Evolutionary conservation across 495 filamentous ascomycete species (phyloP).

Genomic region (Neurospora sp.): DNA sequence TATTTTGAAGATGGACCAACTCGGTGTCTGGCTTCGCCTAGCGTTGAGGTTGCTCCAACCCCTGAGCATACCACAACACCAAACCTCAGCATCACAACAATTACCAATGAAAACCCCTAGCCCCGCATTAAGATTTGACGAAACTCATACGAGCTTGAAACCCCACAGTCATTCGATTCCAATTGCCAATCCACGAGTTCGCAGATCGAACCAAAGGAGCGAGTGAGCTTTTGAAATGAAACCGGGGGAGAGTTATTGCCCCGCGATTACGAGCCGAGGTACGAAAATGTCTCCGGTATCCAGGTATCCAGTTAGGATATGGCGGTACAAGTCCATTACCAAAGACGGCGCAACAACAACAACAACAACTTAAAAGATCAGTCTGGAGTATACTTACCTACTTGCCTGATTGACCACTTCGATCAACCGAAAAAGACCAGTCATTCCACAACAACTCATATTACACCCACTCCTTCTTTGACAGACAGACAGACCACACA

Average conservation of each 20-base stretch:
- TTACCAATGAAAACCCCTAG: neutral
- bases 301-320: neutral
- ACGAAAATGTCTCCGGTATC: neutral
- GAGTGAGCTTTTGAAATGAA: neutral
- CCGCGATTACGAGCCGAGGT: neutral
- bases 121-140: neutral
- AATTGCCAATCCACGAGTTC: neutral
- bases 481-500: neutral
- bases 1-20: neutral
- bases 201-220: neutral
- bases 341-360: neutral
- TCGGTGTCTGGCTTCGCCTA: neutral
- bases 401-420: neutral
- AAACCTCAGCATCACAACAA: neutral
- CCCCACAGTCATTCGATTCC: neutral
- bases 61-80: neutral
- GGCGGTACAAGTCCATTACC: neutral
- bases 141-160: neutral
- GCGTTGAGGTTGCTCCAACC: neutral
- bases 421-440: neutral
- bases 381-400: neutral
- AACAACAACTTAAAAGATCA: neutral
- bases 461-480: neutral
- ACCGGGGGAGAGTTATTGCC: neutral
- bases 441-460: neutral